Conservation (phyloP, 1,284 basidiomycete species). For the Gomphus sp. region DNA sequence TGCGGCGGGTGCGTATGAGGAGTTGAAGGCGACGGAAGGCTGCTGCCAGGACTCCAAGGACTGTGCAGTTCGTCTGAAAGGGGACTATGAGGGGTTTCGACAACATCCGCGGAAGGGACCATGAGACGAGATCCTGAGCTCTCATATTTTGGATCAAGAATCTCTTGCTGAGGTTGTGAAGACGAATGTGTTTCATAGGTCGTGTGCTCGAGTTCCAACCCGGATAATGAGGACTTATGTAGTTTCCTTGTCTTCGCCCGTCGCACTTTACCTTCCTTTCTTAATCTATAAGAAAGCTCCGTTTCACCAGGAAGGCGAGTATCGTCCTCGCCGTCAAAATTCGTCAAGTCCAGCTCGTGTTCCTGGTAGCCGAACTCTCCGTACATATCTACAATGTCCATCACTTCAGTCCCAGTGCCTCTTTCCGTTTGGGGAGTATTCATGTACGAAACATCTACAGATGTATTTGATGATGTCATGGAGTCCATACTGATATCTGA, state of each 20-base stretch:
- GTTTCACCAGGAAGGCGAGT: conserved; percentile 52
- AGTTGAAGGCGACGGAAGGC: not conserved
- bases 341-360: conserved; percentile 62
- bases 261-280: conserved; percentile 61
- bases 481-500: conserved; percentile 3
- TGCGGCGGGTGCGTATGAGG: not conserved
- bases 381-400: conserved; percentile 9
- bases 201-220: conserved; percentile 9
- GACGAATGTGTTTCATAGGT: conserved; percentile 1
- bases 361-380: conserved; percentile 38
- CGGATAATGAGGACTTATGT: conserved; percentile 18
- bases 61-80: not conserved
- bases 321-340: conserved; percentile 77
- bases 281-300: conserved; percentile 49
- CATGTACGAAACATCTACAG: not conserved
- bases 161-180: not conserved
- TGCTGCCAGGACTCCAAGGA: not conserved
- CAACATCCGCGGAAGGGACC: conserved; percentile 4
- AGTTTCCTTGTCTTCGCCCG: conserved; percentile 42
- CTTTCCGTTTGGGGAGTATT: conserved; percentile 14
- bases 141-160: not conserved
- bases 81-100: not conserved
- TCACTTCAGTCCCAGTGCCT: conserved; percentile 16
- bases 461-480: not conserved
- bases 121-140: not conserved